Conservation (phyloP, 2,329 filamentous ascomycete species). For the Monilinia polystroma region DNA sequence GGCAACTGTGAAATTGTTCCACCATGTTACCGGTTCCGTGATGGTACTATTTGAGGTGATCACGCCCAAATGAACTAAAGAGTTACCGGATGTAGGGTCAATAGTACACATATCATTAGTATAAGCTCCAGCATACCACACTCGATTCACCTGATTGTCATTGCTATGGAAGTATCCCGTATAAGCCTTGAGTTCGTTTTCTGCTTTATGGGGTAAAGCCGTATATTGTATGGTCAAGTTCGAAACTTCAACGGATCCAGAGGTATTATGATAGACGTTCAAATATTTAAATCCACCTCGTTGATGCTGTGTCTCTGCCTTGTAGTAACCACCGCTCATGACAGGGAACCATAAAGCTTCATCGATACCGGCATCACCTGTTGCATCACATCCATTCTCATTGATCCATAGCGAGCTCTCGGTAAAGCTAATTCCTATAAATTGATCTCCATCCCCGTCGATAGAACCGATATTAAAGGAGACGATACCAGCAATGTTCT, state of each 20-base stretch:
- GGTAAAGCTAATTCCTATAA: constrained; percentile 44
- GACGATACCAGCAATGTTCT: constrained; percentile 44
- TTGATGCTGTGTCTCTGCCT: constrained; percentile 44
- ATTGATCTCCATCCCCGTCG: constrained; percentile 32
- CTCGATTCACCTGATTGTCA: constrained; percentile 51
- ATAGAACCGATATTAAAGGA: constrained; percentile 39
- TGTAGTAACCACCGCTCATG: constrained; percentile 43
- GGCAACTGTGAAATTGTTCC: constrained; percentile 18
- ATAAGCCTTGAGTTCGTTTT: constrained; percentile 43
- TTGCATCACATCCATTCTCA: constrained; percentile 47
- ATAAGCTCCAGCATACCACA: constrained; percentile 51
- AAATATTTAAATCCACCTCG: constrained; percentile 55
- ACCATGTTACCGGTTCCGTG: constrained; percentile 13
- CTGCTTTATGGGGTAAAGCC: constrained; percentile 42
- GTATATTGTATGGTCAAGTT: constrained; percentile 40
- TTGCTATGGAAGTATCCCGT: constrained; percentile 54
- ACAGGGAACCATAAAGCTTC: constrained; percentile 50
- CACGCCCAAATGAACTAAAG: constrained; percentile 26
- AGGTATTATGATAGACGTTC: constrained; percentile 44
- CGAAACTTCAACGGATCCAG: constrained; percentile 35
- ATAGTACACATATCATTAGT: constrained; percentile 38
- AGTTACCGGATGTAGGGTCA: constrained; percentile 37
- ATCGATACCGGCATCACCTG: constrained; percentile 48
- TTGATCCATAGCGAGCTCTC: constrained; percentile 50
- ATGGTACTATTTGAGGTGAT: neutral